phyloP scores from a whole-genome alignment of 108 stramenopile species.

The Cyclotella cryptica region DNA sequence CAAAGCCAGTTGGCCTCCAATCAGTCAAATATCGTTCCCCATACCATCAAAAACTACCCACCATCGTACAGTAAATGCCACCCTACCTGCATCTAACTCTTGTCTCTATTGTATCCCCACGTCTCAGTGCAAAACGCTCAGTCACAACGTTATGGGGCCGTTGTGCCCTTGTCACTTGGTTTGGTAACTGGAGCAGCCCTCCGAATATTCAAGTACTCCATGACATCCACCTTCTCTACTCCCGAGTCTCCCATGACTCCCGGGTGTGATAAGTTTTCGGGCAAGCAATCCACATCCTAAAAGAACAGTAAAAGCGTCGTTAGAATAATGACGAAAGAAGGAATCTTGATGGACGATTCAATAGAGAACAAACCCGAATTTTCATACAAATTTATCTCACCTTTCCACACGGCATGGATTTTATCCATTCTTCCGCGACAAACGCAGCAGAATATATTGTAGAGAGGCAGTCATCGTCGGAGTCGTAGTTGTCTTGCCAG shows the following conservation, averaged over 20 bases:
- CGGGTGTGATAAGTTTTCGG: conserved; percentile 48
- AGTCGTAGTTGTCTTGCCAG: conserved; percentile 58
- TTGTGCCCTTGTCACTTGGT: conserved; percentile 8
- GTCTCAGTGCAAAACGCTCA: background rate
- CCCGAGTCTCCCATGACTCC: conserved; percentile 51
- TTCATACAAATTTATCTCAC: background rate
- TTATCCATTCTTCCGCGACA: conserved; percentile 58
- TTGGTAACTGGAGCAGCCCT: conserved; percentile 39
- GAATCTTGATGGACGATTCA: background rate
- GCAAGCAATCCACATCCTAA: conserved; percentile 51
- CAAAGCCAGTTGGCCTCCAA: too few species aligned
- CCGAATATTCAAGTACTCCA: conserved; percentile 55
- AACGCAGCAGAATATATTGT: conserved; percentile 51
- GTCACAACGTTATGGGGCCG: background rate
- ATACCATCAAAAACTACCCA: too few species aligned
- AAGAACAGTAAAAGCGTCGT: background rate
- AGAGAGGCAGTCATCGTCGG: conserved; percentile 51
- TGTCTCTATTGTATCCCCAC: background rate
- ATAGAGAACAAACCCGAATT: background rate
- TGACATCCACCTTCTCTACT: conserved; percentile 55
- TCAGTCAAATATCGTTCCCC: too few species aligned
- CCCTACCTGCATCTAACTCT: too few species aligned
- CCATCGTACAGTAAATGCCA: too few species aligned
- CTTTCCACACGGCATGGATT: conserved; percentile 54
- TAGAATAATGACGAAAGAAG: background rate